Base-by-base conservation (phyloP, 1,284 basidiomycete genomes). In the Boletus sp. region DNA sequence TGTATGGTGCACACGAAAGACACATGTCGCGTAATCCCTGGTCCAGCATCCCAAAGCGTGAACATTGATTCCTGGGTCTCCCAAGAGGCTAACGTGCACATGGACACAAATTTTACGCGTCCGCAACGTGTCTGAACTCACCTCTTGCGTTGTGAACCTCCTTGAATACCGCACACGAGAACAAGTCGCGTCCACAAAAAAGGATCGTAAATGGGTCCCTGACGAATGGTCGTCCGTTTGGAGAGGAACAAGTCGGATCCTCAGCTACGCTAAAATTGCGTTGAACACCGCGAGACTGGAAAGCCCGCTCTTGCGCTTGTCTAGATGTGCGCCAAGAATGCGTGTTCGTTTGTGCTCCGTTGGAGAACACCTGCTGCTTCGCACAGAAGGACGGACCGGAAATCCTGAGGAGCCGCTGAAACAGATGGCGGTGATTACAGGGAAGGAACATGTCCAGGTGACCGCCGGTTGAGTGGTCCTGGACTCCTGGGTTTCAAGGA, bases 111-210 rank as follows among this genome's bases (percentile, higher is more conserved):
- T n/a, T 16, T 26, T 13, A 34, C 30, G 39, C 29, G 22, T 45
- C 27, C 10, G 10, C 7, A 19, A 38, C 22, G 41, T 9, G 25
- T 27, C 20, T 20, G 12, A 7, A 35, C 64, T 40, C 46, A 74
- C 77, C 76, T 55, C 56, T 57, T 4, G 72, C 69, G 7, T 53
- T 49, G 44, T 76, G 53, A 2, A 81, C 44, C 22, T 69, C 60
- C 23, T 69, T 57, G 32, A 81, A 66, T 3, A 80, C 73, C 1
- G 56, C 46, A 44, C 77, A 77, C n/a, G 80, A 81, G 57, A 82
- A 82, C 36, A 71, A 66, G 57, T 82, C 80, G 13, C 77, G 72
- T 38, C 80, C 80, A 49, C 76, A 72, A 60, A 81, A 81, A 8
- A 82, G 64, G 39, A 82, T 66, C 9, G 69, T 67, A 52, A 74